These are phyloP conservation scores for Kokia cookei DNA, from an alignment of 441 rosid species.

Conservation along the genomic window DNA sequence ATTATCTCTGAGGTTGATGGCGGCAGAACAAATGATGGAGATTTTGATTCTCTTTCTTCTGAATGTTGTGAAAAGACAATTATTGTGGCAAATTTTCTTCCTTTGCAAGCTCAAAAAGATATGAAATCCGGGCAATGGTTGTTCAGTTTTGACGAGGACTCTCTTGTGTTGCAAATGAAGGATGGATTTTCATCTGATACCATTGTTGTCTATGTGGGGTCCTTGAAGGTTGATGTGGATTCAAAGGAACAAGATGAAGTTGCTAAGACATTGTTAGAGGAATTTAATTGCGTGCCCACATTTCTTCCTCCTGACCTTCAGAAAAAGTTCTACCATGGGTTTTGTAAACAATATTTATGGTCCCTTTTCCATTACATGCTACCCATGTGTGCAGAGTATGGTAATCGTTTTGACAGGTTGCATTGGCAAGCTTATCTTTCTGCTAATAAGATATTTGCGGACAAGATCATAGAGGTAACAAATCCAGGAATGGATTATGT, in stretches of 20 bases:
- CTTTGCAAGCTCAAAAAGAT: slow-evolving; percentile 8
- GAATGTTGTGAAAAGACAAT: slow-evolving; percentile 2
- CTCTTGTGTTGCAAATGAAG: slow-evolving; percentile 7
- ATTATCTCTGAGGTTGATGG: neutral
- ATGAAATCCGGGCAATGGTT: neutral
- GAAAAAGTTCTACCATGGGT: slow-evolving; percentile 13
- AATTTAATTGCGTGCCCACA: slow-evolving; percentile 16
- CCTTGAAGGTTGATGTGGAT: slow-evolving; percentile 14
- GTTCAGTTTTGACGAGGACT: slow-evolving; percentile 8
- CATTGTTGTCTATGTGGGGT: slow-evolving; percentile 9
- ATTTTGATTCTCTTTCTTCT: neutral
- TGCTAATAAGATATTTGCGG: slow-evolving; percentile 12
- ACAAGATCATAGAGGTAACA: slow-evolving; percentile 11
- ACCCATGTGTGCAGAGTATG: slow-evolving; percentile 6
- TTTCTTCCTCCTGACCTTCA: slow-evolving; percentile 17
- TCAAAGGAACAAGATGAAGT: slow-evolving; percentile 12
- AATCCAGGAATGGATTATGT: slow-evolving; percentile 11
- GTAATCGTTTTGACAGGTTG: slow-evolving; percentile 9
- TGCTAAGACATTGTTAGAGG: slow-evolving; percentile 7
- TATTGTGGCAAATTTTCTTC: slow-evolving; percentile 12
- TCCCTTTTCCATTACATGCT: slow-evolving; percentile 14
- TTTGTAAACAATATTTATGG: slow-evolving; percentile 14
- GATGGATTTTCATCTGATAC: slow-evolving; percentile 8
- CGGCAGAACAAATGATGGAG: neutral
- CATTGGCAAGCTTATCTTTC: slow-evolving; percentile 14